phyloP scores from a whole-genome alignment of 1,284 basidiomycete species.

The Schizophyllum commune region DNA sequence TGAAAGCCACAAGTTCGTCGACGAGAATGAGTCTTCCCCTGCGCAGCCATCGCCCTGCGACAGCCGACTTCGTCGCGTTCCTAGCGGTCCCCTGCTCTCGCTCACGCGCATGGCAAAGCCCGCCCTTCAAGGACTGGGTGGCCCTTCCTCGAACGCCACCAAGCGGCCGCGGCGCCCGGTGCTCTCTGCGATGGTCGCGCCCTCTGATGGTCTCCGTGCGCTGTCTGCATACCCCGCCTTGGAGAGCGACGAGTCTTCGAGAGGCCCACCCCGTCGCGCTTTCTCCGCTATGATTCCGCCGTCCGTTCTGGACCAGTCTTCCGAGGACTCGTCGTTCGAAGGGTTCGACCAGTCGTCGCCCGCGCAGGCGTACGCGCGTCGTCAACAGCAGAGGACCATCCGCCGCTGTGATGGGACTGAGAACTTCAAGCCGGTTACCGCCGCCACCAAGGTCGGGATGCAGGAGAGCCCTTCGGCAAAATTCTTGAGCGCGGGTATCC shows the following conservation, averaged over 20 bases:
- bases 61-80: constrained; percentile 41
- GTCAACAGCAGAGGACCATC: constrained; percentile 66
- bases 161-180: constrained; percentile 59
- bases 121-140: constrained; percentile 49
- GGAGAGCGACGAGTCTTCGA: constrained; percentile 6
- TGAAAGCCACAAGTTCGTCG: constrained; percentile 33
- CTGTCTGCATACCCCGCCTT: constrained; percentile 29
- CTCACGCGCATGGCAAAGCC: constrained; percentile 47
- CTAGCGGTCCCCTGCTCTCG: constrained; percentile 28
- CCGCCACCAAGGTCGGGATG: constrained; percentile 26
- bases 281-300: constrained; percentile 67
- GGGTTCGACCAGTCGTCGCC: constrained; percentile 65
- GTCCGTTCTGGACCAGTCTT: constrained; percentile 35
- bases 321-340: constrained; percentile 55
- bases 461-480: constrained; percentile 51
- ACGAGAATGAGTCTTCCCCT: constrained; percentile 10
- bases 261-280: constrained; percentile 46
- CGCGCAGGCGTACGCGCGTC: constrained; percentile 67
- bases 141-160: constrained; percentile 40
- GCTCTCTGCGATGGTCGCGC: constrained; percentile 53
- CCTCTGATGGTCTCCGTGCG: constrained; percentile 25
- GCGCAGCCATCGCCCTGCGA: constrained; percentile 51
- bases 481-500: constrained; percentile 49
- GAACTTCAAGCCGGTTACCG: constrained; percentile 62
- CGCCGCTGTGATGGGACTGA: constrained; percentile 73